phyloP scores from a whole-genome alignment of 2,329 filamentous ascomycete species.

The Colletotrichum endophyticum region DNA sequence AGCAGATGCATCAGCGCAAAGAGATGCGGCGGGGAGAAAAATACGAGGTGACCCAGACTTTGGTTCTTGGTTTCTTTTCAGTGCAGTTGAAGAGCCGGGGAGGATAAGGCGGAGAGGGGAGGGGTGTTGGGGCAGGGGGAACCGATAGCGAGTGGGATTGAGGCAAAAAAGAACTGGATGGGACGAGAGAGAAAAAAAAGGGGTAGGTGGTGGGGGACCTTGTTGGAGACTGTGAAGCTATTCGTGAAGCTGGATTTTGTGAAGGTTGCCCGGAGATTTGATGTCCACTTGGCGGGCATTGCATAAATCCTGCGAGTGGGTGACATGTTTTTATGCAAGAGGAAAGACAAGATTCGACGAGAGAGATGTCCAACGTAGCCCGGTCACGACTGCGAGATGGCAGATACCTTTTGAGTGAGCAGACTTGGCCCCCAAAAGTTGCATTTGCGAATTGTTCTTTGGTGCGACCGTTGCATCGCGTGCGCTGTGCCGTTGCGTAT shows the following conservation, averaged over 20 bases:
- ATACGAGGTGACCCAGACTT: neutral
- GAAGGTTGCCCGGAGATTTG: neutral
- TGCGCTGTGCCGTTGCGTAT: neutral
- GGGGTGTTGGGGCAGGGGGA: neutral
- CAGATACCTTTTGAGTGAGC: neutral
- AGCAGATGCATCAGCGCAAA: neutral
- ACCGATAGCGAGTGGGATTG: neutral
- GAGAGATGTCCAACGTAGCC: neutral
- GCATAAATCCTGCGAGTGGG: neutral
- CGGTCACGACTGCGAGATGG: neutral
- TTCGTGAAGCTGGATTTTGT: neutral
- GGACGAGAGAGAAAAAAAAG: neutral
- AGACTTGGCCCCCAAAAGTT: neutral
- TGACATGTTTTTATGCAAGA: neutral
- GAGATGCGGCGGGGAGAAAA: neutral
- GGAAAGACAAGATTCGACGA: neutral
- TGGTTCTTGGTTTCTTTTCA: neutral
- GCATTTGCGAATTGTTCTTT: neutral
- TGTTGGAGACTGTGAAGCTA: neutral
- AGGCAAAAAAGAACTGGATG: neutral
- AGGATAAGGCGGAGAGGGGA: neutral
- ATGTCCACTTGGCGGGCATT: neutral
- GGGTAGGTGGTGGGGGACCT: neutral
- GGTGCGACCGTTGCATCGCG: neutral
- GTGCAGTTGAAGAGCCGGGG: neutral